Conservation (phyloP, 2,329 filamentous ascomycete genomes). For the Pseudocercospora eumusae region DNA sequence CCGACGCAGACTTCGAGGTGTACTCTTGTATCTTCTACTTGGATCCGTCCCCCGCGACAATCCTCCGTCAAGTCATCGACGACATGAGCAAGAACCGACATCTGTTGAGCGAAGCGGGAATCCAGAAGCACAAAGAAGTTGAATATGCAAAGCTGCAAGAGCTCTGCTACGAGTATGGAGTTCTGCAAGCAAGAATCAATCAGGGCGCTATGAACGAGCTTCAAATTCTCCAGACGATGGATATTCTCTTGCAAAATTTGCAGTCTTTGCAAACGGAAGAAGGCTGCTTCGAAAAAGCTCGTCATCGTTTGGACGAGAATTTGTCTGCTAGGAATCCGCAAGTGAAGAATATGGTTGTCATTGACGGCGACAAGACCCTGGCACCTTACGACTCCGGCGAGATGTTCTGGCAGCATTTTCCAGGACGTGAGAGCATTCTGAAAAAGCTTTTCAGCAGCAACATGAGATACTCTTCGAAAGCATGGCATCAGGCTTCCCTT, state of each 20-base stretch:
- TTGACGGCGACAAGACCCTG: constrained; percentile 63
- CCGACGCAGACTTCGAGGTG: constrained; percentile 47
- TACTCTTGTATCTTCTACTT: constrained; percentile 65
- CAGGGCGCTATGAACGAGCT: neutral
- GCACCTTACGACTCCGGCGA: constrained; percentile 52
- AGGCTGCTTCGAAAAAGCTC: constrained; percentile 33
- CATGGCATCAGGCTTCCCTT: constrained; percentile 58
- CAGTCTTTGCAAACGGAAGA: constrained; percentile 22
- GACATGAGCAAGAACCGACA: constrained; percentile 43
- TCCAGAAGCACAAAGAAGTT: constrained; percentile 52
- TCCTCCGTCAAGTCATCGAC: constrained; percentile 40
- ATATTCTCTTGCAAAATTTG: neutral
- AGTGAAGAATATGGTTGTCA: constrained; percentile 52
- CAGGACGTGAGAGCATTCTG: constrained; percentile 52
- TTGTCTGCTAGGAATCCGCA: constrained; percentile 28
- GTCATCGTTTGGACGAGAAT: constrained; percentile 40
- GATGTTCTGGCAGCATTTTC: constrained; percentile 52
- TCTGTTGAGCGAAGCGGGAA: constrained; percentile 36
- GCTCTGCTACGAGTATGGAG: constrained; percentile 47
- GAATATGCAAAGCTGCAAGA: constrained; percentile 50
- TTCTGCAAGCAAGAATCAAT: neutral
- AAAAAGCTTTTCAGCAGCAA: constrained; percentile 55
- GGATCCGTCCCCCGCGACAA: constrained; percentile 41
- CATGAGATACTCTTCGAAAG: constrained; percentile 55
- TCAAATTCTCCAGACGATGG: neutral